Percentiles rank a stretch among this genome's conserved stretches.
Conservation (phyloP, 495 filamentous ascomycete genomes). For the Podospora bellae-mahoneyi region DNA sequence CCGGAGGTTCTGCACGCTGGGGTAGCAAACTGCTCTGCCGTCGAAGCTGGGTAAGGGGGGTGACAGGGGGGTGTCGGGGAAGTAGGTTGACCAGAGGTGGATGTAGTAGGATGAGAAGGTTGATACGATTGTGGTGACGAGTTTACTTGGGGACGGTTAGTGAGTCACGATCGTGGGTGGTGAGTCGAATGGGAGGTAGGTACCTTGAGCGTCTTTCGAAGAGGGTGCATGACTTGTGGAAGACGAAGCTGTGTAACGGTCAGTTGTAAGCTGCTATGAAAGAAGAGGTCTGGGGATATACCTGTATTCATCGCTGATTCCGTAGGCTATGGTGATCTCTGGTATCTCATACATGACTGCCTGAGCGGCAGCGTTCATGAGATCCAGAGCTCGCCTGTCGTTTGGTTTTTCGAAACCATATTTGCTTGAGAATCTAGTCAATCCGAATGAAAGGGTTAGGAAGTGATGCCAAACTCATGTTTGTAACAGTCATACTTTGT, state of each 20-base stretch:
- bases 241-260: slow-evolving; percentile 64
- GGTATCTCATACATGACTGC: slow-evolving; percentile 79
- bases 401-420: slow-evolving; percentile 90
- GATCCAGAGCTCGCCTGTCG: slow-evolving; percentile 77
- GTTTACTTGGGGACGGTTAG: slow-evolving; percentile 57
- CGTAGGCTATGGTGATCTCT: slow-evolving; percentile 84
- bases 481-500: slow-evolving; percentile 60
- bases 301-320: slow-evolving; percentile 82
- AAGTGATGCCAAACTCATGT: neutral
- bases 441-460: neutral
- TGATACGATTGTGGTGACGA: slow-evolving; percentile 84
- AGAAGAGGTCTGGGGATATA: neutral
- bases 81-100: slow-evolving; percentile 72
- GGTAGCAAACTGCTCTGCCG: slow-evolving; percentile 85
- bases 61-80: slow-evolving; percentile 64
- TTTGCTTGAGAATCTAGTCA: slow-evolving; percentile 65
- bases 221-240: slow-evolving; percentile 71
- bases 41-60: slow-evolving; percentile 84
- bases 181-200: neutral
- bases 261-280: neutral
- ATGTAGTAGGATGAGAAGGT: slow-evolving; percentile 93
- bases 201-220: slow-evolving; percentile 86
- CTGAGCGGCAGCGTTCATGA: slow-evolving; percentile 90
- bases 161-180: neutral
- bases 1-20: slow-evolving; percentile 68